A percentile compares a stretch with the other conserved stretches of the same genome.
These are phyloP conservation scores for Yamadazyma blattariae DNA, from an alignment of 1,139 yeast genomes.

Conservation along the genomic window DNA sequence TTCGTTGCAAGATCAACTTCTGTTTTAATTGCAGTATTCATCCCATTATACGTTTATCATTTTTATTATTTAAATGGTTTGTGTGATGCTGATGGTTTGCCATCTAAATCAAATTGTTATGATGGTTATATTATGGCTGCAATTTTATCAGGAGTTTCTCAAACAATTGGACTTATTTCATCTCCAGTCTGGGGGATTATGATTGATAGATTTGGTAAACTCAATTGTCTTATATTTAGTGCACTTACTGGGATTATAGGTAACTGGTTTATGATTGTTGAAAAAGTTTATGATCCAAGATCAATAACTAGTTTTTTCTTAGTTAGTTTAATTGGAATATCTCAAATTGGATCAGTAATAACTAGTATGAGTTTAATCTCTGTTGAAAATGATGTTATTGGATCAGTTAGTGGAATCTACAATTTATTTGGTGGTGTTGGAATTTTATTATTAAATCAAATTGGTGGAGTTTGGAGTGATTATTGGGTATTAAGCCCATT, in stretches of 20 bases:
- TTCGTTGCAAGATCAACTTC: slow-evolving; percentile 66
- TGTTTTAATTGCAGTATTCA: slow-evolving; percentile 57
- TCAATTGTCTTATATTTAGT: slow-evolving; percentile 22
- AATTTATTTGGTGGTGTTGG: slow-evolving; percentile 72
- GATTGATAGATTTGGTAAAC: slow-evolving; percentile 48
- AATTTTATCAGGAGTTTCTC: slow-evolving; percentile 64
- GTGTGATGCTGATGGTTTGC: slow-evolving; percentile 36
- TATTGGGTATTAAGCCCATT: slow-evolving; percentile 60
- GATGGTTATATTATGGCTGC: slow-evolving; percentile 68
- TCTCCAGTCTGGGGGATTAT: slow-evolving; percentile 66
- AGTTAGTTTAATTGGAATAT: slow-evolving; percentile 34
- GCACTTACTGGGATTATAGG: slow-evolving; percentile 43
- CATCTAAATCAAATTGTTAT: slow-evolving; percentile 45
- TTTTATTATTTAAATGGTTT: slow-evolving; percentile 49
- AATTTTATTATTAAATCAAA: slow-evolving; percentile 52
- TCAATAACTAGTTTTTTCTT: slow-evolving; percentile 28
- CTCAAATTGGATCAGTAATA: slow-evolving; percentile 60
- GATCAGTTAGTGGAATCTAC: slow-evolving; percentile 68
- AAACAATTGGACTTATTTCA: slow-evolving; percentile 51
- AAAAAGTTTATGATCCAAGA: slow-evolving; percentile 31
- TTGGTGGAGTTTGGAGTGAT: slow-evolving; percentile 65
- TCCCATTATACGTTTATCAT: slow-evolving; percentile 61
- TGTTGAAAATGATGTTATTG: slow-evolving; percentile 37
- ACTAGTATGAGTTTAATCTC: slow-evolving; percentile 44
- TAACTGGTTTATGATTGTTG: slow-evolving; percentile 28